A percentile compares a stretch with the other conserved stretches of the same genome.
Conservation (phyloP, 1,139 yeast species). For the Blastobotrys elegans region DNA sequence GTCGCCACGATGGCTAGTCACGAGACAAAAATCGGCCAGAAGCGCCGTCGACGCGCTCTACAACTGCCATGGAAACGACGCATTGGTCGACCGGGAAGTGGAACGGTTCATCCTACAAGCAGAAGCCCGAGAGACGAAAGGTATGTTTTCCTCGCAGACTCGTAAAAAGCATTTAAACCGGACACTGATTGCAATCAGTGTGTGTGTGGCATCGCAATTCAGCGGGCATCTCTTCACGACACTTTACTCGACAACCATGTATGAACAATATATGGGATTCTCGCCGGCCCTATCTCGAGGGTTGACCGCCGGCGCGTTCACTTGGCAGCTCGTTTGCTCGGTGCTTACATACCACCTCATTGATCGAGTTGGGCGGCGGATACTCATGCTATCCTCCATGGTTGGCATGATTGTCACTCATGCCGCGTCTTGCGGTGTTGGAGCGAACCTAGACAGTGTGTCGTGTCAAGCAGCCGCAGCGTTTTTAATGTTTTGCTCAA, state of each 20-base stretch:
- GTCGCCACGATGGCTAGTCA: neutral
- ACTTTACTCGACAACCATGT: neutral
- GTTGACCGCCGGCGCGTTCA: neutral
- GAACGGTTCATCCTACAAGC: neutral
- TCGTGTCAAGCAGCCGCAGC: neutral
- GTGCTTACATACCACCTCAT: slow-evolving; percentile 4
- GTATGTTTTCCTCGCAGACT: neutral
- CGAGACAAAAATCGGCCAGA: neutral
- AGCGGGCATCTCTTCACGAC: neutral
- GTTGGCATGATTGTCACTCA: neutral
- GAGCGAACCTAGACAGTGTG: neutral
- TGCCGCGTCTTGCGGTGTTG: neutral
- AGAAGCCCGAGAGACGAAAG: neutral
- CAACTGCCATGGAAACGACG: neutral
- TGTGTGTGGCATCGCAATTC: neutral
- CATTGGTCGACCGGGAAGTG: neutral
- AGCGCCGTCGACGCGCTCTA: neutral
- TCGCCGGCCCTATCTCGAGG: neutral
- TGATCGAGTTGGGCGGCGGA: slow-evolving; percentile 25
- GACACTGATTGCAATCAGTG: neutral
- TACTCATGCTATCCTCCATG: slow-evolving; percentile 31
- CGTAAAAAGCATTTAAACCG: neutral
- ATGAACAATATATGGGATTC: neutral
- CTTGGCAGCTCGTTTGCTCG: neutral
- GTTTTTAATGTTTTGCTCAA: slow-evolving; percentile 23